These are phyloP conservation scores for Circinella umbellata DNA, from an alignment of 371 early-diverging fungal genomes.

Conservation along the genomic window DNA sequence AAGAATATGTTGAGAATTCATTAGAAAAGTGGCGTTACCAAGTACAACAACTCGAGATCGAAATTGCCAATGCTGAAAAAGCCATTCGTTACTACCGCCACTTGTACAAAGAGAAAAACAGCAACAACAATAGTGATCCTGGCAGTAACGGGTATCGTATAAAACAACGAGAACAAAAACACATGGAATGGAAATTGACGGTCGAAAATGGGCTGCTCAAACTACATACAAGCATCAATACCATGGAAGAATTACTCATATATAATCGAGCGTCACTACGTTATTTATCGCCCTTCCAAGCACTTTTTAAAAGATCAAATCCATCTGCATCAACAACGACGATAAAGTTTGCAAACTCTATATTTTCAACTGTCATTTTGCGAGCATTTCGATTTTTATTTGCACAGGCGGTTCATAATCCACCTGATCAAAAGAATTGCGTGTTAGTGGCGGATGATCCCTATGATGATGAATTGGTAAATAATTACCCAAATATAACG, in stretches of 20 bases:
- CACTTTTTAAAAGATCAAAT: conserved; percentile 3
- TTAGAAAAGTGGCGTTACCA: conserved; percentile 7
- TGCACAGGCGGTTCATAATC: neutral
- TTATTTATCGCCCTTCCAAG: conserved; percentile 18
- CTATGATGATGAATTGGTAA: too few species aligned
- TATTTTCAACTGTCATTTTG: neutral
- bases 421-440: neutral
- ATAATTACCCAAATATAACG: too few species aligned
- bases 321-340: neutral
- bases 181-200: conserved; percentile 17
- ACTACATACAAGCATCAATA: conserved; percentile 17
- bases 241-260: conserved; percentile 13
- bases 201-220: conserved; percentile 14
- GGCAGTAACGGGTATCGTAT: neutral
- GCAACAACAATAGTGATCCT: neutral
- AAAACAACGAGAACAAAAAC: neutral
- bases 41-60: neutral
- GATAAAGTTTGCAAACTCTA: neutral
- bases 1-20: neutral
- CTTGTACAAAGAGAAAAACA: neutral
- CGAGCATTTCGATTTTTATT: conserved; percentile 4
- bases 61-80: neutral
- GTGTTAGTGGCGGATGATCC: too few species aligned
- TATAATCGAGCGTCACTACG: conserved; percentile 16
- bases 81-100: neutral